phyloP scores from a whole-genome alignment of 768 basidiomycete genomes.

The Agaricus subrufescens region DNA sequence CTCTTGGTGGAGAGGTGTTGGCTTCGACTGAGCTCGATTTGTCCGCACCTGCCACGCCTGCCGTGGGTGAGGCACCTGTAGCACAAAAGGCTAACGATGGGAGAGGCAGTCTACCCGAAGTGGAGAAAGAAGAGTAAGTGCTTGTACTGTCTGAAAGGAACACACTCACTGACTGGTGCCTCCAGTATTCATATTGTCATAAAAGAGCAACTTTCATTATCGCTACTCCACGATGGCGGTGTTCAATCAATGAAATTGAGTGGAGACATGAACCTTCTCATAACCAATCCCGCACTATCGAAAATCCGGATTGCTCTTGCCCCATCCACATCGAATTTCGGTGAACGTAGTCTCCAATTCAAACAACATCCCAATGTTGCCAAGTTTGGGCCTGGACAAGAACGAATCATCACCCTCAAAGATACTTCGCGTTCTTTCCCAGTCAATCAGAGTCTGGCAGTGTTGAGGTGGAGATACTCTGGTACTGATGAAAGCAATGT shows the following conservation, averaged over 20 bases:
- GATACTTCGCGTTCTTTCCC: slow-evolving; percentile 83
- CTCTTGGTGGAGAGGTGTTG: slow-evolving; percentile 74
- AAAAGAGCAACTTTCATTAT: slow-evolving; percentile 78
- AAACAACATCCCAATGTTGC: slow-evolving; percentile 96
- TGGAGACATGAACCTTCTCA: slow-evolving; percentile 90
- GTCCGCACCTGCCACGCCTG: slow-evolving; percentile 46
- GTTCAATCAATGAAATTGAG: slow-evolving; percentile 86
- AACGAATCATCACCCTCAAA: slow-evolving; percentile 72
- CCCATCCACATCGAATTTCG: slow-evolving; percentile 51
- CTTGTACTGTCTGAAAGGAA: not conserved
- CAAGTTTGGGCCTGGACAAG: slow-evolving; percentile 68
- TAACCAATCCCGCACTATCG: slow-evolving; percentile 69
- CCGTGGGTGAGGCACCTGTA: slow-evolving; percentile 35
- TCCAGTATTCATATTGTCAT: slow-evolving; percentile 80
- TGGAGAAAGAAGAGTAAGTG: slow-evolving; percentile 69
- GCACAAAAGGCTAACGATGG: slow-evolving; percentile 39
- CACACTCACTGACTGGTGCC: not conserved
- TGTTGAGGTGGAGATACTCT: slow-evolving; percentile 89
- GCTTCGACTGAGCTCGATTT: slow-evolving; percentile 43
- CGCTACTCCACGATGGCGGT: slow-evolving; percentile 87
- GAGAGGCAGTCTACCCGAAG: slow-evolving; percentile 66
- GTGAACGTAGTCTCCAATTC: slow-evolving; percentile 74
- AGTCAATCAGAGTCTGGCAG: slow-evolving; percentile 78
- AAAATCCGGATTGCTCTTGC: slow-evolving; percentile 68
- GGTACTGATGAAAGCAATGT: slow-evolving; percentile 90